Evolutionary conservation across 1,284 basidiomycete species (phyloP).

Genomic region (Marasmius sp.): DNA sequence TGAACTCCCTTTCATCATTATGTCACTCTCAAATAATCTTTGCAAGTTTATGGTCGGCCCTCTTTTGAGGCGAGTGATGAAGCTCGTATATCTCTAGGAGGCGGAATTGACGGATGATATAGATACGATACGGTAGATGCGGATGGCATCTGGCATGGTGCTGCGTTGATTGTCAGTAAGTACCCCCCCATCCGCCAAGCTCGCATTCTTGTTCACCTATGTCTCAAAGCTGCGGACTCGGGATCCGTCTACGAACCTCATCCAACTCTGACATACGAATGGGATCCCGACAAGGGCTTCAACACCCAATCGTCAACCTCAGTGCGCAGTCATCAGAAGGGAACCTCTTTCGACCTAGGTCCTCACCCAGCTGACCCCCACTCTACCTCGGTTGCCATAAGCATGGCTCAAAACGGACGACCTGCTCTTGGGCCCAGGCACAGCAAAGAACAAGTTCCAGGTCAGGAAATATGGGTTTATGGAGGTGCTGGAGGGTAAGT

Average conservation of each 20-base stretch:
- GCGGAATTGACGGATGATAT: neutral
- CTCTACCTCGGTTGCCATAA: constrained; percentile 36
- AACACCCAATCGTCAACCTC: constrained; percentile 14
- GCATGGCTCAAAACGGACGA: constrained; percentile 17
- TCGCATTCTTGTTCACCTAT: neutral
- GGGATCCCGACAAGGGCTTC: constrained; percentile 57
- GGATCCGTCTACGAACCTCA: constrained; percentile 79
- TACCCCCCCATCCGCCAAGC: constrained; percentile 20
- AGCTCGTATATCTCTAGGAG: neutral
- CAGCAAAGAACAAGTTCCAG: constrained; percentile 47
- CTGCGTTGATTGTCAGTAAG: constrained; percentile 82
- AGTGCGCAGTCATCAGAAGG: constrained; percentile 14
- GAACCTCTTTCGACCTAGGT: constrained; percentile 53
- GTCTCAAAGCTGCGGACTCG: constrained; percentile 63
- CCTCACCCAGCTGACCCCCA: constrained; percentile 75
- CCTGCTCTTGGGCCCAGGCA: constrained; percentile 31
- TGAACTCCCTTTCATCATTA: neutral
- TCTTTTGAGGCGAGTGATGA: constrained; percentile 56
- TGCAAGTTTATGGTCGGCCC: constrained; percentile 82
- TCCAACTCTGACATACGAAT: constrained; percentile 75
- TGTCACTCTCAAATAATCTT: constrained; percentile 22
- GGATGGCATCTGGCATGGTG: constrained; percentile 81
- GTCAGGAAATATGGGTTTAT: constrained; percentile 83
- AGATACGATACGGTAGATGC: constrained; percentile 86
- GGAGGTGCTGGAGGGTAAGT: constrained; percentile 62